These are phyloP conservation scores for Dichotomocladium elegans DNA, from an alignment of 371 early-diverging fungal species.

Conservation along the genomic window DNA sequence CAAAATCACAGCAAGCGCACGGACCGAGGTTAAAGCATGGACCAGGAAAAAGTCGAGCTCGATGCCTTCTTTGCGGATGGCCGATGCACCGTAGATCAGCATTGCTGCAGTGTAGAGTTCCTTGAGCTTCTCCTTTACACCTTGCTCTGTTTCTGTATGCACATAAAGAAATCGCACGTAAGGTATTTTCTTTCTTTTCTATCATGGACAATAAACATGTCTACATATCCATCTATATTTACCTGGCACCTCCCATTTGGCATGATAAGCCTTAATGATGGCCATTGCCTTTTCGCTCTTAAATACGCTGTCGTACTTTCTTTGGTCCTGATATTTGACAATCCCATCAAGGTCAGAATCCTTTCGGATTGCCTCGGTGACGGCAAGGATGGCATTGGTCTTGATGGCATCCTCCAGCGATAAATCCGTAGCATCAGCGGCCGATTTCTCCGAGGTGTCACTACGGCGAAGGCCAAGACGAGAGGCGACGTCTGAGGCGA, in stretches of 20 bases:
- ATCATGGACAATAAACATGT: neutral
- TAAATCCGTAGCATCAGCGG: slow-evolving; percentile 1
- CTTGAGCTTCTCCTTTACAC: slow-evolving; percentile 27
- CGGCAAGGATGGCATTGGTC: slow-evolving; percentile 20
- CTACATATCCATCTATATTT: neutral
- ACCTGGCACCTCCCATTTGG: slow-evolving; percentile 32
- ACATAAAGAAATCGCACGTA: no score
- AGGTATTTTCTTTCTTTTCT: no score
- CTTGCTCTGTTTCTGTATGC: slow-evolving; percentile 17
- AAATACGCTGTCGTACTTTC: slow-evolving; percentile 16
- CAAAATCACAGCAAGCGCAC: slow-evolving; percentile 44
- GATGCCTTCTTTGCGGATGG: slow-evolving; percentile 23
- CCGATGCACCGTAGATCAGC: slow-evolving; percentile 26
- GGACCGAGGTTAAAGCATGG: slow-evolving; percentile 53
- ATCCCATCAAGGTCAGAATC: slow-evolving; percentile 33
- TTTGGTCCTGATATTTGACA: slow-evolving; percentile 7
- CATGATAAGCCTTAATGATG: slow-evolving; percentile 25
- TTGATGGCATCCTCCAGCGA: slow-evolving; percentile 1
- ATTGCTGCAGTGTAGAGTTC: slow-evolving; percentile 27
- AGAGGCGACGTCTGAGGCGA: slow-evolving; percentile 2
- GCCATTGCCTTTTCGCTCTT: slow-evolving; percentile 16
- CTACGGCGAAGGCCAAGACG: slow-evolving; percentile 6
- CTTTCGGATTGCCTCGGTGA: slow-evolving; percentile 20
- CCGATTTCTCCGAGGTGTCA: neutral
- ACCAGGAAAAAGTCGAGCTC: slow-evolving; percentile 47